Evolutionary conservation across 2,329 filamentous ascomycete species (phyloP).

Genomic region (Coniochaeta sp.): DNA sequence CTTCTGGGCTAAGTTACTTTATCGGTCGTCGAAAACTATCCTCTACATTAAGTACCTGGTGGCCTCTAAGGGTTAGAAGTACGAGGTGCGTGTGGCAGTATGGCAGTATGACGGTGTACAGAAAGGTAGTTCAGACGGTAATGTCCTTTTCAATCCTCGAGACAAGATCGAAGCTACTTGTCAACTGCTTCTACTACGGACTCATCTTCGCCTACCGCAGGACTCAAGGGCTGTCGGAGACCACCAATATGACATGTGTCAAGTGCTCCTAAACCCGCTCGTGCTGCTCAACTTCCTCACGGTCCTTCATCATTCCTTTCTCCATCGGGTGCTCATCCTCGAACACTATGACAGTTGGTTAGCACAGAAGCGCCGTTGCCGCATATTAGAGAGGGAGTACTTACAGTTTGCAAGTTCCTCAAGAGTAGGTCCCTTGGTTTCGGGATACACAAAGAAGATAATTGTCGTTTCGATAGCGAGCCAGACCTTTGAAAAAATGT

Average conservation of each 20-base stretch:
- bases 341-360: not conserved
- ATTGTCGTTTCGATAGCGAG: conserved; percentile 6
- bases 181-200: not conserved
- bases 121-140: no score
- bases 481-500: conserved; percentile 23
- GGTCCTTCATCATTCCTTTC: not conserved
- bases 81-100: no score
- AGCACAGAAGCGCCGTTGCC: not conserved
- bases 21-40: no score
- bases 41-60: no score
- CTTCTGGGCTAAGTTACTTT: no score
- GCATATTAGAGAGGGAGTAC: not conserved
- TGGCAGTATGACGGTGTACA: no score
- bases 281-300: not conserved
- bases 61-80: no score
- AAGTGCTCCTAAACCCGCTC: not conserved
- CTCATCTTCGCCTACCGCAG: not conserved
- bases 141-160: no score
- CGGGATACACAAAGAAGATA: conserved; percentile 2
- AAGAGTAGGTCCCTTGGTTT: conserved; percentile 1
- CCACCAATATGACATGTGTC: not conserved
- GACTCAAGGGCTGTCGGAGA: not conserved
- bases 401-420: conserved; percentile 3
- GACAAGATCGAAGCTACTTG: no score
- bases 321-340: not conserved